Conservation (phyloP, 2,329 filamentous ascomycete species). For the Xylariaceae sp. region DNA sequence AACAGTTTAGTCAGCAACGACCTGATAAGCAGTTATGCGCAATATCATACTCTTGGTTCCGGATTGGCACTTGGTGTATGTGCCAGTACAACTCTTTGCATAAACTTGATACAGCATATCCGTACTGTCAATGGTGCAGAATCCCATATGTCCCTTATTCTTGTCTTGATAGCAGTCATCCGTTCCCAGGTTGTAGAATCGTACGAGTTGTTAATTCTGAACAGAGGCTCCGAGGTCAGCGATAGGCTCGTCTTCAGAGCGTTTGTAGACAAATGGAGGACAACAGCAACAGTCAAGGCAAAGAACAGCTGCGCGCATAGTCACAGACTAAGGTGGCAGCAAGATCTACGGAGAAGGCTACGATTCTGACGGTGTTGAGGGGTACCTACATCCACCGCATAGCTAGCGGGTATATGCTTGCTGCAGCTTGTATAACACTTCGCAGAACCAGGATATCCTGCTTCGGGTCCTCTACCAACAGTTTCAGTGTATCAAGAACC, state of each 20-base stretch:
- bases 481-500: conserved; percentile 78
- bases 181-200: conserved; percentile 84
- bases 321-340: conserved; percentile 29
- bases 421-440: conserved; percentile 84
- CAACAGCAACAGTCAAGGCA: conserved; percentile 18
- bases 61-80: conserved; percentile 84
- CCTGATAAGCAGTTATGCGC: not conserved
- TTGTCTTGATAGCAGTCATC: conserved; percentile 87
- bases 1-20: conserved; percentile 31
- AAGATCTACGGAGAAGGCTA: conserved; percentile 39
- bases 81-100: conserved; percentile 88
- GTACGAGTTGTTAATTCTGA: conserved; percentile 84
- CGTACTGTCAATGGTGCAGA: conserved; percentile 74
- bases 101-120: conserved; percentile 97
- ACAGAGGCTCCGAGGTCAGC: conserved; percentile 41
- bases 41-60: conserved; percentile 75
- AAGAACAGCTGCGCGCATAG: conserved; percentile 27
- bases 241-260: conserved; percentile 13
- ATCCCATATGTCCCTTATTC: conserved; percentile 89
- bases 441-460: conserved; percentile 83
- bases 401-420: conserved; percentile 91
- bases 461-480: conserved; percentile 71
- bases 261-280: conserved; percentile 9
- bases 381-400: conserved; percentile 90
- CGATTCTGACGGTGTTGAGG: conserved; percentile 31